Conservation (phyloP, 305 asterid species). For the Fraxinus dipetala region DNA sequence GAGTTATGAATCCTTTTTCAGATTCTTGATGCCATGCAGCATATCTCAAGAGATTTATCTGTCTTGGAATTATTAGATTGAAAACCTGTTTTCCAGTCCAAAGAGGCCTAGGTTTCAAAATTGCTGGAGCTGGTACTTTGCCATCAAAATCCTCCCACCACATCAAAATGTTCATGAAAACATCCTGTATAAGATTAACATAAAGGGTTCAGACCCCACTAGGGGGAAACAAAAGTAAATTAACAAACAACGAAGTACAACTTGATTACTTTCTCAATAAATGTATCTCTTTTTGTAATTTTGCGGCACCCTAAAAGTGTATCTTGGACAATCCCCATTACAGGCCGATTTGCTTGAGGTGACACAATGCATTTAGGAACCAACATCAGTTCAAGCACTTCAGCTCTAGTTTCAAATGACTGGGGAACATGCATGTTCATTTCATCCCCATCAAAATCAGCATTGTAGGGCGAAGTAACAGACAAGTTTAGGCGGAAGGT, state of each 20-base stretch:
- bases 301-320: slow-evolving; percentile 95
- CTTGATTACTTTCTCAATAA: slow-evolving; percentile 76
- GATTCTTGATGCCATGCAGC: slow-evolving; percentile 93
- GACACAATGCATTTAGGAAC: slow-evolving; percentile 97
- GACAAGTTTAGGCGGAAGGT: slow-evolving; percentile 94
- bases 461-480: slow-evolving; percentile 98
- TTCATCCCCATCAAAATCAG: slow-evolving; percentile 99
- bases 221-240: background rate
- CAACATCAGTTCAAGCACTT: slow-evolving; percentile 96
- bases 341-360: slow-evolving; percentile 95
- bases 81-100: slow-evolving; percentile 99
- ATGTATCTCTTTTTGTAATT: slow-evolving; percentile 92
- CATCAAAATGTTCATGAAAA: slow-evolving; percentile 96
- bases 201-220: background rate
- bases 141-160: slow-evolving; percentile 99
- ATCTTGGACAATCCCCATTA: slow-evolving; percentile 99
- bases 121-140: slow-evolving; percentile 94
- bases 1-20: slow-evolving; percentile 83
- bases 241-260: background rate
- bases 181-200: slow-evolving; percentile 63
- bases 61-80: slow-evolving; percentile 89
- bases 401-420: slow-evolving; percentile 99
- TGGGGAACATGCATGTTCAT: slow-evolving; percentile 99
- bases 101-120: slow-evolving; percentile 92
- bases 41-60: slow-evolving; percentile 80